These are phyloP conservation scores for Laburnicola sp. DNA, from an alignment of 2,329 filamentous ascomycete species.

Conservation along the genomic window DNA sequence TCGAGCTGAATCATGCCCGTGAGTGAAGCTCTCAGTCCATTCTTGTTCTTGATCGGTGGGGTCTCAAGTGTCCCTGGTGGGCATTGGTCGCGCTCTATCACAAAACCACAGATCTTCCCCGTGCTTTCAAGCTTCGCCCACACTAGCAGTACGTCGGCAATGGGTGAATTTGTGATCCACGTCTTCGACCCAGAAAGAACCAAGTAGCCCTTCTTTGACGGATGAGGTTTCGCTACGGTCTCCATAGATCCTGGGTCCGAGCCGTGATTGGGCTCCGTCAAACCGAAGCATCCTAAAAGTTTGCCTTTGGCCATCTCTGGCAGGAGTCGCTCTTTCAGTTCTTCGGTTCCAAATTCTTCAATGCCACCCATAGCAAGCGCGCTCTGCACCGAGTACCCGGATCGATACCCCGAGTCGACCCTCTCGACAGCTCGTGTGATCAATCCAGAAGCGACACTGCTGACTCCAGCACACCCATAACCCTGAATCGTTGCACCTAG, in stretches of 20 bases:
- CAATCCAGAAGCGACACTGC: slow-evolving; percentile 82
- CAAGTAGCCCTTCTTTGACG: slow-evolving; percentile 79
- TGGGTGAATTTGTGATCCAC: slow-evolving; percentile 94
- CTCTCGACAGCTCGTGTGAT: slow-evolving; percentile 90
- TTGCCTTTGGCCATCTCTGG: slow-evolving; percentile 81
- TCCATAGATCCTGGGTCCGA: slow-evolving; percentile 93
- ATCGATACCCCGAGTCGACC: slow-evolving; percentile 88
- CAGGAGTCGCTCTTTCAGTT: slow-evolving; percentile 83
- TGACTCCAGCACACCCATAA: slow-evolving; percentile 85
- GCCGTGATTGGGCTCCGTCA: slow-evolving; percentile 92
- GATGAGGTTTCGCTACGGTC: slow-evolving; percentile 80
- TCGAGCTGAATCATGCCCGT: slow-evolving; percentile 99
- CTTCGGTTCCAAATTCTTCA: slow-evolving; percentile 80
- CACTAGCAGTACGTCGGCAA: slow-evolving; percentile 79
- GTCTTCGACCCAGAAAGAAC: slow-evolving; percentile 82
- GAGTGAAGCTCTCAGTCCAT: slow-evolving; percentile 85
- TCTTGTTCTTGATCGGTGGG: slow-evolving; percentile 92
- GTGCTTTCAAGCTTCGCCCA: slow-evolving; percentile 94
- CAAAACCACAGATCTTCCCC: slow-evolving; percentile 90
- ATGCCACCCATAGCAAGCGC: slow-evolving; percentile 94
- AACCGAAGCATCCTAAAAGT: slow-evolving; percentile 79
- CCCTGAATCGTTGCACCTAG: slow-evolving; percentile 84
- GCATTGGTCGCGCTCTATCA: slow-evolving; percentile 82
- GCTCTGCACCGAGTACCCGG: slow-evolving; percentile 90
- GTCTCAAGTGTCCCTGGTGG: slow-evolving; percentile 89